These are phyloP conservation scores for Colletotrichum aenigma DNA, from an alignment of 2,329 filamentous ascomycete species.

Conservation along the genomic window DNA sequence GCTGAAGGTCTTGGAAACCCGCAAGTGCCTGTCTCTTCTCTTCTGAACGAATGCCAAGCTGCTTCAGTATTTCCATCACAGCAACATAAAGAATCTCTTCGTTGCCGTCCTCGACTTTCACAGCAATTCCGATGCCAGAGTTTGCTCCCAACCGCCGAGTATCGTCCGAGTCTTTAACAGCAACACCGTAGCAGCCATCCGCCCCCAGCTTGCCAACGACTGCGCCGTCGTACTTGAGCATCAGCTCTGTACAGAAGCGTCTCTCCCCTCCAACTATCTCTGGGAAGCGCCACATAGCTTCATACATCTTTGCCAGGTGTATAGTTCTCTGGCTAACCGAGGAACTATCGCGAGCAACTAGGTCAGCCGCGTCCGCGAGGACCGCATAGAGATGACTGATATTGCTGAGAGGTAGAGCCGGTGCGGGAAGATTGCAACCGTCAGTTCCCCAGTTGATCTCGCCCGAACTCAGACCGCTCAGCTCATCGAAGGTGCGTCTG, in stretches of 20 bases:
- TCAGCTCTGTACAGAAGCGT: not conserved
- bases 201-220: not conserved
- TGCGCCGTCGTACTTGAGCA: not conserved
- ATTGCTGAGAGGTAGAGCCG: not conserved
- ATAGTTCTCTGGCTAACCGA: not conserved
- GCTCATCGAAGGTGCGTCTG: not conserved
- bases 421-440: not conserved
- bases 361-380: not conserved
- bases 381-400: not conserved
- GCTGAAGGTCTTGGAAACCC: not conserved
- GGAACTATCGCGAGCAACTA: not conserved
- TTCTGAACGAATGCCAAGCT: not conserved
- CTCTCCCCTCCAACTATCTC: not conserved
- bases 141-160: not conserved
- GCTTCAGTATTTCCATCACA: not conserved
- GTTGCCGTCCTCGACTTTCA: not conserved
- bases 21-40: not conserved
- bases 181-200: not conserved
- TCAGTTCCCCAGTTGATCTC: not conserved
- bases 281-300: not conserved
- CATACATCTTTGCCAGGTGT: not conserved
- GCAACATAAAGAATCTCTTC: not conserved
- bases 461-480: fast-evolving
- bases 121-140: not conserved
- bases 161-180: fast-evolving